Base-by-base conservation (phyloP, 2,329 filamentous ascomycete species). In the Venturia carpophila region DNA sequence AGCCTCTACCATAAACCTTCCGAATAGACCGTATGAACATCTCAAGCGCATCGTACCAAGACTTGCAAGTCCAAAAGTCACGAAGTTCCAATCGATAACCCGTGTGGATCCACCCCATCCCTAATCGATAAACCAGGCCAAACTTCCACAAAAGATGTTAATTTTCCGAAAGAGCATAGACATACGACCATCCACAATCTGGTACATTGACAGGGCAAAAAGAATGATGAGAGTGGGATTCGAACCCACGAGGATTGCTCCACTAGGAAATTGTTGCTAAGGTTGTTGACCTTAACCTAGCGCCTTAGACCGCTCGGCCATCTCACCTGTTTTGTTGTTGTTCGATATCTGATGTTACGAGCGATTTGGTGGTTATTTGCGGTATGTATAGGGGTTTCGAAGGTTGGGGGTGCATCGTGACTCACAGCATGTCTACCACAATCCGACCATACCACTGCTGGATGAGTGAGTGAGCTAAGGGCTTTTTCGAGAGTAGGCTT, bases 211-310 rank as follows among this genome's bases (percentile, higher is more conserved):
- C 5, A 60, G 30, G 15, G 24, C 34, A 21, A 42, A 60, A 60
- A 60, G 30, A 21, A 65, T 75, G 73, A 75, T 73, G 71, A 74
- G 73, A 74, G 72, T 73, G 73, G 70, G 73, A 74, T 73, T 75
- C 70, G 73, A 74, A 75, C 73, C 72, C 73, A 73, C 73, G 73
- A 73, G 72, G 73, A 71, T 75, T 74, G 74, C 73, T 71, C 73
- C 72, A 75, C 73, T 72, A 75, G 73, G 73, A 74, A 72, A 39
- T 42, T 39, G 13, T 5, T 39, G 56, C 30, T 60, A 60, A 60
- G 56, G 56, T 39, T 60, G 30, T 60, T 39, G 56, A 21, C 39
- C 56, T 42, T 60, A 39, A 60, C 56, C 56, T 60, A 42, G 56
- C 56, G 56, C 56, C 56, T 39, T 60, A 60, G 39, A 39, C 56